Evolutionary conservation across 2,329 filamentous ascomycete genomes (phyloP).

Genomic region (Trichoderma lentiforme): DNA sequence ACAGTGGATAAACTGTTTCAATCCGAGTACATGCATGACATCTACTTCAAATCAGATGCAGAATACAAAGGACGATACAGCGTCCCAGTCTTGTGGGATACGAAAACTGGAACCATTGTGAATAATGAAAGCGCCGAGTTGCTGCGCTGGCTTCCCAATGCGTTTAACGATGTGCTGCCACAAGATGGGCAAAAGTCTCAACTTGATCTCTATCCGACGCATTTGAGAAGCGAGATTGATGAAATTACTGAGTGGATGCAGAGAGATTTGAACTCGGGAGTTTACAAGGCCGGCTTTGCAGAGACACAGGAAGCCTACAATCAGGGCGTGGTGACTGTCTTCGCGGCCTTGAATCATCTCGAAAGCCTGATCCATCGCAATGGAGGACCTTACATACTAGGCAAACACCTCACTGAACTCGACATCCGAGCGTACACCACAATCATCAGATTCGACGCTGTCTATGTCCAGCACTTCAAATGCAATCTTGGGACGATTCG

Average conservation of each 20-base stretch:
- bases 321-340: constrained; percentile 57
- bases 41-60: constrained; percentile 67
- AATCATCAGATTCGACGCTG: constrained; percentile 63
- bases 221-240: constrained; percentile 56
- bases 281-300: constrained; percentile 61
- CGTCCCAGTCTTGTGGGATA: constrained; percentile 70
- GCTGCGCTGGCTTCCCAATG: constrained; percentile 78
- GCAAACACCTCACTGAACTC: constrained; percentile 61
- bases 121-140: constrained; percentile 82
- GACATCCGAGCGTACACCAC: constrained; percentile 66
- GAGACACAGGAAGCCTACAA: constrained; percentile 64
- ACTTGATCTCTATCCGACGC: constrained; percentile 54
- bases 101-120: constrained; percentile 65
- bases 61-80: constrained; percentile 69
- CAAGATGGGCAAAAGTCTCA: constrained; percentile 36
- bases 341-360: constrained; percentile 61
- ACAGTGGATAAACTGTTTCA: constrained; percentile 62
- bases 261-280: constrained; percentile 45
- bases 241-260: constrained; percentile 66
- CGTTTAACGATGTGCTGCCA: constrained; percentile 60
- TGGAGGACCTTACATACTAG: constrained; percentile 58
- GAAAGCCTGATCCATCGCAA: constrained; percentile 51
- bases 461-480: constrained; percentile 65
- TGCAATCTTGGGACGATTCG: constrained; percentile 63
- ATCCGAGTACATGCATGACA: constrained; percentile 63